phyloP scores from a whole-genome alignment of 2,329 filamentous ascomycete species.

The Pseudonectria buxi region DNA sequence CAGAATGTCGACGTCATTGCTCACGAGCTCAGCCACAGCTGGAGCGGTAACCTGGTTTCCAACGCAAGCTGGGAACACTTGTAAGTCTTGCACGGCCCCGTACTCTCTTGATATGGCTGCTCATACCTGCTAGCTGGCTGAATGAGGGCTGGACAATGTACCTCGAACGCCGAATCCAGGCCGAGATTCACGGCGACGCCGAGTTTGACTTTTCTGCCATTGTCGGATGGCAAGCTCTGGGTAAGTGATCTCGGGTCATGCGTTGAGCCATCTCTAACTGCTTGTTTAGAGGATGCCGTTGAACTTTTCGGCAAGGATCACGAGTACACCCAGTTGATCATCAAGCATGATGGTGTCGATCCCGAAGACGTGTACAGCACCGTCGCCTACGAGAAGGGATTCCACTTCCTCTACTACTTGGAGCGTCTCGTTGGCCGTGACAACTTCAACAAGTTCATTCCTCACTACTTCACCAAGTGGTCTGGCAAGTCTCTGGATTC shows the following conservation, averaged over 20 bases:
- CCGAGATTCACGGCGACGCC: conserved; percentile 70
- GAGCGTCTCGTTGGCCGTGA: conserved; percentile 77
- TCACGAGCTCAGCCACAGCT: conserved; percentile 70
- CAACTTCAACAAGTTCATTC: conserved; percentile 94
- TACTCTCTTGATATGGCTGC: neutral
- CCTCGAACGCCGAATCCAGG: conserved; percentile 77
- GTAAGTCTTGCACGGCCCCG: conserved; percentile 32
- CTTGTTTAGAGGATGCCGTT: conserved; percentile 61
- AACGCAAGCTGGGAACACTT: conserved; percentile 78
- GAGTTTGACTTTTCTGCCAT: conserved; percentile 93
- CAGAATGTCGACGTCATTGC: conserved; percentile 96
- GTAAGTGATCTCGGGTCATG: conserved; percentile 29
- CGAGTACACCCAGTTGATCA: conserved; percentile 86
- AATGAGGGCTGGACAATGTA: conserved; percentile 91
- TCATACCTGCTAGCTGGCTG: conserved; percentile 44
- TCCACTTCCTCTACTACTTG: conserved; percentile 86
- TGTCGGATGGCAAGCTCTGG: conserved; percentile 87
- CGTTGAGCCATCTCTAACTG: conserved; percentile 5
- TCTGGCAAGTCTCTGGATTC: conserved; percentile 83
- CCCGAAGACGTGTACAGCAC: conserved; percentile 93
- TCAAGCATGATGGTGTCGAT: conserved; percentile 82
- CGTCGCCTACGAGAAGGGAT: conserved; percentile 93
- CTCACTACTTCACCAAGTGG: conserved; percentile 85
- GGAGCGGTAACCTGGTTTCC: conserved; percentile 82
- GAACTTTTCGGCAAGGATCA: conserved; percentile 74